Evolutionary conservation across 768 basidiomycete species (phyloP), one percentile per base, ranked within the genome.

Genomic region (Rossbeevera mucosa): DNA sequence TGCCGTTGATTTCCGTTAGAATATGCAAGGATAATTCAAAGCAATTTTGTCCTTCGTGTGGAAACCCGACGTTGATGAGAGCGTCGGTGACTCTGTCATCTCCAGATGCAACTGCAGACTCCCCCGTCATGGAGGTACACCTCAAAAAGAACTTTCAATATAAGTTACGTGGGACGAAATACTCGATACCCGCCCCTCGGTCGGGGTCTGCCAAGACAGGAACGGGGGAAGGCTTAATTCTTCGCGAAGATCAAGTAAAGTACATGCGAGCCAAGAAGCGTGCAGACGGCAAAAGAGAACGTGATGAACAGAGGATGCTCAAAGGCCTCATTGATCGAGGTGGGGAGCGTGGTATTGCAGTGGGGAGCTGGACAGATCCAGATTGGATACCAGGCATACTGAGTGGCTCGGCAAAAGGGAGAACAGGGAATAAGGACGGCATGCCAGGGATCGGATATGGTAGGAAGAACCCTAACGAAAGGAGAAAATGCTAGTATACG

Each of bases 41-140:
- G 68, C 90, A 91, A 61, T 99, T 99, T 75, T 99, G 96, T 67
- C 95, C 96, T 2, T 91, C 94, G 9, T 99, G 96, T 64, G 96
- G 96, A 40, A 94, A 93, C 61, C 80, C 93, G 0, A 90, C 95
- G 1, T 78, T 99, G 13, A 69, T 96, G 46, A 88, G 96, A 53
- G 86, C 91, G 2, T 94, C 94, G 3, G 91, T 97, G 24, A 95
- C 95, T 3, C 79, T 94, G 33, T 76, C 86, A 9, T 77, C 83
- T 1, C 82, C 88, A 0, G 74, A 71, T 42, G 82, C 86, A 16
- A 71, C 79, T 33, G 68, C 75, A n/a, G 73, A 82, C 62, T 74
- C 82, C 3, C 86, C 86, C 1, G 76, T 72, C 13, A 82, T 94
- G 79, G 82, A 91, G 67, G 78, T 99, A 4, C 95, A 99, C 72